These are phyloP conservation scores for Conticribra guillardii DNA, from an alignment of 108 stramenopile species.

Conservation along the genomic window DNA sequence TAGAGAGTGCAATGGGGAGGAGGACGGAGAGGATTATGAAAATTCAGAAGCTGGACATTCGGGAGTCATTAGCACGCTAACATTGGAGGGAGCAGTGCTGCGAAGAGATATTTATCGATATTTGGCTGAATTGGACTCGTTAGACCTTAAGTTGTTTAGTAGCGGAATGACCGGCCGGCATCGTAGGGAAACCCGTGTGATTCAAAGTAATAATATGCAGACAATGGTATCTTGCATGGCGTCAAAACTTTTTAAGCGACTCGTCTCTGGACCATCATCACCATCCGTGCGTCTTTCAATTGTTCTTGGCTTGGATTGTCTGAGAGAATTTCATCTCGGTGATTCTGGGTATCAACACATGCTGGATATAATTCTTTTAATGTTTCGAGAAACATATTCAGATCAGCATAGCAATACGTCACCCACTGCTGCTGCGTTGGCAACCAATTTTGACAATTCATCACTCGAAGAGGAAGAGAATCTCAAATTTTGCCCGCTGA, in stretches of 20 bases:
- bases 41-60: background rate
- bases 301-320: conserved; percentile 2
- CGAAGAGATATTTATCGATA: conserved; percentile 42
- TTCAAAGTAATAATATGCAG: background rate
- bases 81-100: conserved; percentile 22
- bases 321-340: conserved; percentile 6
- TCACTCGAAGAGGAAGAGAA: conserved; percentile 17
- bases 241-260: background rate
- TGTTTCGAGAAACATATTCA: background rate
- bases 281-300: conserved; percentile 9
- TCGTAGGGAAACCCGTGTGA: too few relatives aligned
- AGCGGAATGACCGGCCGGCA: background rate
- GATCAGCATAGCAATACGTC: background rate
- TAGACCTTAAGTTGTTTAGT: background rate
- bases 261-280: background rate
- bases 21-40: background rate
- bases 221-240: background rate
- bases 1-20: background rate
- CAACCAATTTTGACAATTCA: conserved; percentile 4
- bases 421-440: too few relatives aligned
- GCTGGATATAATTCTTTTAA: background rate
- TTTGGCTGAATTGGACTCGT: conserved; percentile 15
- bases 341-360: conserved; percentile 6
- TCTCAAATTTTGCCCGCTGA: background rate
- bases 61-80: conserved; percentile 4